Evolutionary conservation across 1,284 basidiomycete species (phyloP).

Genomic region (Hypsizygus ulmarius): DNA sequence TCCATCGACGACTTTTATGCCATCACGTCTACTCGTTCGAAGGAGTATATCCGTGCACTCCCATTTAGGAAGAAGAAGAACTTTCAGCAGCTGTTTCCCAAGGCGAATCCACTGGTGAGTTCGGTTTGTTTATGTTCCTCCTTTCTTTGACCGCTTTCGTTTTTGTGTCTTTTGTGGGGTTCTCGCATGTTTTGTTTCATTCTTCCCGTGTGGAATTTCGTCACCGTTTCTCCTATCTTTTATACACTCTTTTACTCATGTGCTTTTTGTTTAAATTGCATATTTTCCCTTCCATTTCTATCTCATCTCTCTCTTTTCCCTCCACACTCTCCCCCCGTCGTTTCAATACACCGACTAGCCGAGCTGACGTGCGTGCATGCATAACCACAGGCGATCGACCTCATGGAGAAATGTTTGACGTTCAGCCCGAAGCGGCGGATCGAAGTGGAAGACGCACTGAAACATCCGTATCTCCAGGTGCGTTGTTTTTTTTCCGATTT

Average conservation of each 20-base stretch:
- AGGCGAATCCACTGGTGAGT: constrained; percentile 74
- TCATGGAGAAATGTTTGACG: constrained; percentile 87
- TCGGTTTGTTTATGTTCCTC: neutral
- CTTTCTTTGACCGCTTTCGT: neutral
- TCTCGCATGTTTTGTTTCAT: too few species aligned
- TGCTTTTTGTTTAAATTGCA: too few species aligned
- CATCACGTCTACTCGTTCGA: constrained; percentile 81
- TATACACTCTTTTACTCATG: too few species aligned
- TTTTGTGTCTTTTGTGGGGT: neutral
- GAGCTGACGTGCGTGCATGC: neutral
- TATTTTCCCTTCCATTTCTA: too few species aligned
- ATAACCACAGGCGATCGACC: constrained; percentile 69
- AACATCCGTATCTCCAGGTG: constrained; percentile 88
- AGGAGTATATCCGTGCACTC: constrained; percentile 91
- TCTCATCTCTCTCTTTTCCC: too few species aligned
- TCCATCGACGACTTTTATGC: constrained; percentile 92
- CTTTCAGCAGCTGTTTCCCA: constrained; percentile 74
- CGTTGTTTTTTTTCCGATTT: constrained; percentile 10
- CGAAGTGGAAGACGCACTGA: constrained; percentile 85
- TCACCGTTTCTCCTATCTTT: too few species aligned
- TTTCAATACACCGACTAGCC: too few species aligned
- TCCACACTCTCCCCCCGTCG: too few species aligned
- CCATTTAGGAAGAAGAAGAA: constrained; percentile 88
- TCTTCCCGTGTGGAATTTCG: too few species aligned
- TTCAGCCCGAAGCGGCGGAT: constrained; percentile 92